phyloP scores from a whole-genome alignment of 169 alveolate genomes.

The Hammondia hammondi region DNA sequence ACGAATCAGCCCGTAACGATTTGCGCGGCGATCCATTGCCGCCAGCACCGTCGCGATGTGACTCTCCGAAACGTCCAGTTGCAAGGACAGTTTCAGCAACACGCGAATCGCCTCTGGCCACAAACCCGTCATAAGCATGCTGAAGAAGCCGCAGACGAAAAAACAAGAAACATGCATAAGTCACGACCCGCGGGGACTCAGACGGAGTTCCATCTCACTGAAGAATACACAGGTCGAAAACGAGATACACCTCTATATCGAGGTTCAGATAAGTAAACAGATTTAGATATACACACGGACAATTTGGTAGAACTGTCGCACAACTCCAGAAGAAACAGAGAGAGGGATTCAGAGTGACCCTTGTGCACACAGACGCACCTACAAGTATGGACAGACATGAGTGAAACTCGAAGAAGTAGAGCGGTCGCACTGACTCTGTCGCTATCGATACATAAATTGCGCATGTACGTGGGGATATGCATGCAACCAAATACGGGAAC shows the following conservation, averaged over 20 bases:
- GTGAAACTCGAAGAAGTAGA: neutral
- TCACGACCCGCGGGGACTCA: neutral
- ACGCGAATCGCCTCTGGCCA: conserved; percentile 79
- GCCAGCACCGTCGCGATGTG: conserved; percentile 66
- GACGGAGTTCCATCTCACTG: too few species aligned
- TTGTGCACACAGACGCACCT: neutral
- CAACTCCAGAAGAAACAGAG: too few species aligned
- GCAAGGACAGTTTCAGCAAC: conserved; percentile 70
- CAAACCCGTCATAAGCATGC: conserved; percentile 74
- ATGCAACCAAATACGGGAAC: neutral
- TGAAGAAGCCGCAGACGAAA: neutral
- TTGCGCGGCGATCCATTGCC: conserved; percentile 64
- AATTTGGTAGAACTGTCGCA: neutral
- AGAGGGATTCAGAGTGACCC: too few species aligned
- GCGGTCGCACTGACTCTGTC: neutral
- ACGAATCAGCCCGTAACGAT: conserved; percentile 71
- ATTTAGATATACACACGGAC: too few species aligned
- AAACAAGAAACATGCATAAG: neutral
- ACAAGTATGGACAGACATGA: neutral
- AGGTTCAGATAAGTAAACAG: neutral
- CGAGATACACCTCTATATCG: too few species aligned
- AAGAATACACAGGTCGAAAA: too few species aligned
- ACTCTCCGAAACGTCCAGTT: conserved; percentile 68
- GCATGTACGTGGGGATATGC: neutral
- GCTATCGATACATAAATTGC: neutral